phyloP scores from a whole-genome alignment of 2,329 filamentous ascomycete genomes.

The Mollisiaceae sp. region DNA sequence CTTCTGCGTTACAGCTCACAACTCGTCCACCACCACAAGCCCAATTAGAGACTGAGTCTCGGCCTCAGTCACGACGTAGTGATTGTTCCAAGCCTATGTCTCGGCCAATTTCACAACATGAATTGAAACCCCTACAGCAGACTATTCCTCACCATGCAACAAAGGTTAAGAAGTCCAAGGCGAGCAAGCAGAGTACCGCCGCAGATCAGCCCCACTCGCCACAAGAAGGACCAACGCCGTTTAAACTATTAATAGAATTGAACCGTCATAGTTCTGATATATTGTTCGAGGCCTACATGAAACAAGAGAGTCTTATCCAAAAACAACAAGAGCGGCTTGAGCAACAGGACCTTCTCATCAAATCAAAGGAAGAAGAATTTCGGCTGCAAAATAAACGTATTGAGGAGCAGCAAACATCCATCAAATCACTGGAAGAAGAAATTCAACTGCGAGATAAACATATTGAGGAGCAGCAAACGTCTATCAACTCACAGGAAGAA shows the following conservation, averaged over 20 bases:
- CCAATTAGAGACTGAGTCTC: slow-evolving; percentile 1
- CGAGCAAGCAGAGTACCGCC: background rate
- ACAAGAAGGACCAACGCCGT: background rate
- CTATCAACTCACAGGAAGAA: background rate
- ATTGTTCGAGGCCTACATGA: background rate
- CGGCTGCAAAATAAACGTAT: background rate
- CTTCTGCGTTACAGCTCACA: background rate
- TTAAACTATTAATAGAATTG: background rate
- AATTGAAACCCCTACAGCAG: background rate
- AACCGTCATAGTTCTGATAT: background rate
- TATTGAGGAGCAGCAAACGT: background rate
- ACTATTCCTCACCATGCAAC: slow-evolving; percentile 3
- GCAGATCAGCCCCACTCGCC: background rate
- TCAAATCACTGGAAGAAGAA: background rate
- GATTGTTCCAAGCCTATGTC: slow-evolving; percentile 11
- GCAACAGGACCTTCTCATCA: background rate
- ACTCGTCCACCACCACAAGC: background rate
- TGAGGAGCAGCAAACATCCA: background rate
- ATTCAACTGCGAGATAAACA: background rate
- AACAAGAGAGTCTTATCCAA: background rate
- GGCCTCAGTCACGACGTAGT: slow-evolving; percentile 15
- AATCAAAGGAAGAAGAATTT: background rate
- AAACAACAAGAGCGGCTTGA: background rate
- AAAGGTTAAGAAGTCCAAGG: slow-evolving; percentile 16
- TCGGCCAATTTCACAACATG: slow-evolving; percentile 10